A percentile compares a stretch with the other conserved stretches of the same genome.
Conservation (phyloP, 2,329 filamentous ascomycete species). For the Fusarium sulawesiense region DNA sequence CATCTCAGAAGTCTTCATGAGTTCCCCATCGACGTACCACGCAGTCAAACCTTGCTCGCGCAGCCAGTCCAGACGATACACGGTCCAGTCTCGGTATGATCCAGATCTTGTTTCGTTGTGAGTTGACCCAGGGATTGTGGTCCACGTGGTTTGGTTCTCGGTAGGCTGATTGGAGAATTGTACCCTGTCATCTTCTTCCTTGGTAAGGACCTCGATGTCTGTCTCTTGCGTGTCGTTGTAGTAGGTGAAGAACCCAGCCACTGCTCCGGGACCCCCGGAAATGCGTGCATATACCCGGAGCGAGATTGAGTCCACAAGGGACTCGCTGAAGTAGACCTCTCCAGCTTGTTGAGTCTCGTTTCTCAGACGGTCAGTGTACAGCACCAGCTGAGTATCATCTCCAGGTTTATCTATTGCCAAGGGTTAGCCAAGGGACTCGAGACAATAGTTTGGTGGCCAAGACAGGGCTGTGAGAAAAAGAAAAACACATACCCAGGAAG, state of each 20-base stretch:
- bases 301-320: neutral
- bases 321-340: neutral
- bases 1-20: constrained; percentile 8
- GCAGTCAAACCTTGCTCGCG: neutral
- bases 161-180: constrained; percentile 6
- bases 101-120: constrained; percentile 11
- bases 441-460: neutral
- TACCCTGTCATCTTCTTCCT: neutral
- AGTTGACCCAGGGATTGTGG: constrained; percentile 15
- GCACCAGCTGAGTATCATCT: neutral
- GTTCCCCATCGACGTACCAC: neutral
- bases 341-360: constrained; percentile 5
- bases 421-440: neutral
- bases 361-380: neutral
- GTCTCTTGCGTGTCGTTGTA: constrained; percentile 36
- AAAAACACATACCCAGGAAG: neutral
- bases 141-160: neutral
- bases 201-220: constrained; percentile 25
- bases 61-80: constrained; percentile 30
- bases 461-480: neutral
- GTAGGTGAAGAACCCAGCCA: constrained; percentile 34
- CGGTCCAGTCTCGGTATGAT: constrained; percentile 4
- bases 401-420: neutral
- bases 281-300: constrained; percentile 21
- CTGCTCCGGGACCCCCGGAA: constrained; percentile 16